Evolutionary conservation across 257 asterid species (phyloP), one percentile per base, ranked within the genome.

Genomic region (Dorcoceras hygrometricum): DNA sequence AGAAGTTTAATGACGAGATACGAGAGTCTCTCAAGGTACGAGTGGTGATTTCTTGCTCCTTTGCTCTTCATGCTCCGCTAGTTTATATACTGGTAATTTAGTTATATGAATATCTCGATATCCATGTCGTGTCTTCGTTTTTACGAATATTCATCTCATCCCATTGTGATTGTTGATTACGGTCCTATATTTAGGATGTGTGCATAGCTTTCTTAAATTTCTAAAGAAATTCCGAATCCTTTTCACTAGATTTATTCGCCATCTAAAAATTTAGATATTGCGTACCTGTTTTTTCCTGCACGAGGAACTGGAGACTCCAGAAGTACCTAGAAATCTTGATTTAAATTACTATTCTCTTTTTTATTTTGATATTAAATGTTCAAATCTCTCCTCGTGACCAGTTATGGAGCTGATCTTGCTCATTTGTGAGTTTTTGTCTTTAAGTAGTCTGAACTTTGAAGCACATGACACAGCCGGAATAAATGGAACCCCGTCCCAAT

Each of bases 1-100:
- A 85, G 78, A 94, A 88, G 83, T 88, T 83, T 77, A 90, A 76
- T 69, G 99, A 90, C 57, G 96, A 94, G 87, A 88, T 94, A 68
- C 58, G 97, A 78, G 99, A 90, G 73, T 86, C 99, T 56, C 96
- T 94, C 60, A 94, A 94, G 99, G 99, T 90, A 86, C 16, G 43
- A 66, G 16, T 57, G 68, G 46, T 48, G 23, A 62, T 78, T 66
- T 66, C 46, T 74, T 8, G 11, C 16, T n/a, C n/a, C n/a, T n/a
- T n/a, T n/a, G n/a, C n/a, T n/a, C n/a, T 66, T 66, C 46, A 71
- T 8, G 11, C 16, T 20, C 29, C 34, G 16, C 22, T 39, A 19
- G 19, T 29, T 20, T 68, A 12, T 36, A 62, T 63, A 19, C 58
- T 29, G 20, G 20, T 28, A 55, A 28, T 62, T 62, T 43, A 31